Base-by-base conservation (phyloP, 2,329 filamentous ascomycete genomes). In the Dothistroma septosporum region DNA sequence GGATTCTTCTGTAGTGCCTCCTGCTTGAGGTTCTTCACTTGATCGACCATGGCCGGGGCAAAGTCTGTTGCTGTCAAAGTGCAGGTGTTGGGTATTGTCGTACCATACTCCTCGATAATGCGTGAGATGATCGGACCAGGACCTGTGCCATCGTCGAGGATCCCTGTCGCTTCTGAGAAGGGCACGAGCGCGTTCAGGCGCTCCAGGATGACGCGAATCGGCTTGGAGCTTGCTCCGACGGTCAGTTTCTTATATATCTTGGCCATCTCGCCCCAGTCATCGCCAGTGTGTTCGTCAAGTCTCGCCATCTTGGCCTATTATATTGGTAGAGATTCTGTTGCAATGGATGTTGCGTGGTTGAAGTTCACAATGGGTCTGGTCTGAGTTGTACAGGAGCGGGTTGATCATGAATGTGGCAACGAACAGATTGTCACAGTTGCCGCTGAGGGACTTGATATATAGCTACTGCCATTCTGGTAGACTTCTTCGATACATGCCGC, bases 81-180 rank as follows among this genome's bases (percentile, higher is more conserved):
- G 53, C 64, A 64, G 11, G n/a, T 31, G 1, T 47, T 12, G 2
- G 70, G 66, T 2, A 74, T 55, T 2, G 47, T 33, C 12, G 44
- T 1, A 32, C 68, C 67, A 54, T 72, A 68, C 6, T 66, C 57
- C 4, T 55, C 10, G 35, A 74, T 64, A 37, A 74, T 33, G 16
- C 61, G 63, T 1, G 61, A 41, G 24, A 70, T 69, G 35, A 71
- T 64, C 0, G 67, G 63, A 5, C 72, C 72, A 5, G 72, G 71
- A 0, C 72, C 72, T 55, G 69, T 70, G 52, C 72, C 72, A 50
- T 72, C 68, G 60, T 74, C 72, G 33, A 71, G 66, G 41, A 74
- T 70, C 0, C 63, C 65, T 0, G 67, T 69, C 2, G 72, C 72
- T 41, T 66, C 47, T 11, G 62, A 62, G 59, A 73, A 70, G 6